Base-by-base conservation (phyloP, 306 rosid genomes). In the Trichosanthes cucumerina region DNA sequence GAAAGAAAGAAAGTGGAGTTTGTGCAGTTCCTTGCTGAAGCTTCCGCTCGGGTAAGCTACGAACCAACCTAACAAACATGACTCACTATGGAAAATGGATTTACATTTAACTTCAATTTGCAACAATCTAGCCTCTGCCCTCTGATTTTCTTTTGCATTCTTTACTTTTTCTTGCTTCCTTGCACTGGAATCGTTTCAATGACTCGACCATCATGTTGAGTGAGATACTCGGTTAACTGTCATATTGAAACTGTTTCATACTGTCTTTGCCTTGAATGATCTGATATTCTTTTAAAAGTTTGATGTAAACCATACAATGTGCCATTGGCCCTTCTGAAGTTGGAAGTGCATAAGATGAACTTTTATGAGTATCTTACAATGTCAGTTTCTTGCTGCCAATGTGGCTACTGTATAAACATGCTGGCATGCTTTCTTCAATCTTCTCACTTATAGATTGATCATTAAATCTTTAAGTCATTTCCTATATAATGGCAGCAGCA, bases 21-120 rank as follows among this genome's bases (percentile, higher is more conserved):
- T 81, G 82, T 95, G 4, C 86, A 80, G 85, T 87, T 80, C 85
- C 89, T 95, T 68, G 88, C 91, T 6, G 86, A 88, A 77, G 85
- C 91, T 60, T 92, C 90, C 75, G 77, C 96, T 71, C 92, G 87
- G 96, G 98, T 95, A 85, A 81, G 65, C 38, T 24, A 21, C 14
- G 7, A 72, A 21, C 53, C 39, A 46, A 44, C 39, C 33, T 14
- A 7, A 46, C 58, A 46, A 71, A 71, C 41, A 19, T 39, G 26
- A 1, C 3, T 9, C 9, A 38, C 28, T 65, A 7, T 62, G 41
- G 8, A 31, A 14, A 31, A 62, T 62, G 39, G 41, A 4, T 12
- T 59, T 59, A 38, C 65, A 59, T 59, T 59, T 26, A 1, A 59
- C 66, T 2, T 59, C 9, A 59, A 59, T 26, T 63, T 63, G 43